These are phyloP conservation scores for Elsinoe fawcettii DNA, from an alignment of 2,329 filamentous ascomycete species.

Conservation along the genomic window DNA sequence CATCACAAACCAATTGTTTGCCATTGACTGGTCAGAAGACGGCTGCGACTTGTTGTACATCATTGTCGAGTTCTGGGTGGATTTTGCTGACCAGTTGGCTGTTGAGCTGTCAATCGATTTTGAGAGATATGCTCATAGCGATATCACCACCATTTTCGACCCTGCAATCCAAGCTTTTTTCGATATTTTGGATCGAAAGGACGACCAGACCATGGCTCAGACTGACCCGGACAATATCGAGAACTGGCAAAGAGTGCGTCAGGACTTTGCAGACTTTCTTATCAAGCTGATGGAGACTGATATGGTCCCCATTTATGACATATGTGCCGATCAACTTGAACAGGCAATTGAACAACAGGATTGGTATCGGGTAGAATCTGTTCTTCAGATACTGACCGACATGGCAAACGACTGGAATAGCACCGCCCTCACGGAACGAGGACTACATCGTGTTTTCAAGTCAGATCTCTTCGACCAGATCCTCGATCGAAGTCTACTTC, in stretches of 20 bases:
- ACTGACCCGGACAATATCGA: slow-evolving; percentile 10
- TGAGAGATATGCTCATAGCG: slow-evolving; percentile 41
- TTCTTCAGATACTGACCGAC: slow-evolving; percentile 6
- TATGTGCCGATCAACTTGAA: slow-evolving; percentile 12
- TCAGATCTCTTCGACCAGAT: slow-evolving; percentile 50
- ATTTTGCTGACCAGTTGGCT: slow-evolving; percentile 59
- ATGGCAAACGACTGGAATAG: slow-evolving; percentile 4
- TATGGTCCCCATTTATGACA: slow-evolving; percentile 2
- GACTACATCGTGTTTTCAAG: slow-evolving; percentile 55
- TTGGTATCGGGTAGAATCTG: slow-evolving; percentile 9
- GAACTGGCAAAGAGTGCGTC: slow-evolving; percentile 39
- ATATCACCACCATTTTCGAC: slow-evolving; percentile 52
- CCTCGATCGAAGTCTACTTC: slow-evolving; percentile 30
- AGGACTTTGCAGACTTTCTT: slow-evolving; percentile 62
- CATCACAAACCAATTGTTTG: slow-evolving; percentile 8
- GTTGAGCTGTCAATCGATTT: slow-evolving; percentile 49
- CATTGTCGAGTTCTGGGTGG: slow-evolving; percentile 73
- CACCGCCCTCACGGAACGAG: neutral
- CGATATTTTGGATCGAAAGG: slow-evolving; percentile 13
- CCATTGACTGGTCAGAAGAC: slow-evolving; percentile 10
- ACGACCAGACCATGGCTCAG: slow-evolving; percentile 12
- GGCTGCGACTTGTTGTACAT: slow-evolving; percentile 8
- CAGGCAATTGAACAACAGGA: slow-evolving; percentile 2
- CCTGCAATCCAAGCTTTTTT: slow-evolving; percentile 50
- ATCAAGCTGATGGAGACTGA: slow-evolving; percentile 6